These are phyloP conservation scores for Aureobasidium uvarum DNA, from an alignment of 2,329 filamentous ascomycete genomes.

Conservation along the genomic window DNA sequence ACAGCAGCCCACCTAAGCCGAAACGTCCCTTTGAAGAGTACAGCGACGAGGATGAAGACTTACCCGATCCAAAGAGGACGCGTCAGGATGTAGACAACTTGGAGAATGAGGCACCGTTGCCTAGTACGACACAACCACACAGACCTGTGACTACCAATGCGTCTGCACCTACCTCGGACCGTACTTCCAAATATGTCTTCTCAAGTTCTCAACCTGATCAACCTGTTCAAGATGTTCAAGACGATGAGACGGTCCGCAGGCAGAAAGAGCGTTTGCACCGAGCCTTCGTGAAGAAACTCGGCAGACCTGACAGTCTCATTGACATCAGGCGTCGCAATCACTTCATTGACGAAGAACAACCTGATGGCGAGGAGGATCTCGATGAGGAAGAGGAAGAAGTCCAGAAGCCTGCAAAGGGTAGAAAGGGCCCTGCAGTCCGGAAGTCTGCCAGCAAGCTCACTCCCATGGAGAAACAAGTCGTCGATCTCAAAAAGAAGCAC, in stretches of 20 bases:
- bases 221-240: slow-evolving; percentile 37
- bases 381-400: slow-evolving; percentile 57
- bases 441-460: slow-evolving; percentile 83
- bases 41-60: slow-evolving; percentile 43
- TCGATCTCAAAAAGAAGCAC: slow-evolving; percentile 91
- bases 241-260: slow-evolving; percentile 54
- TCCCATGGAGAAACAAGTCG: slow-evolving; percentile 87
- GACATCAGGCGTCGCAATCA: slow-evolving; percentile 62
- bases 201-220: slow-evolving; percentile 49
- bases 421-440: slow-evolving; percentile 57
- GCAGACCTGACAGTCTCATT: slow-evolving; percentile 75
- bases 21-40: slow-evolving; percentile 43
- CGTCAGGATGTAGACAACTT: slow-evolving; percentile 26
- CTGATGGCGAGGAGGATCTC: slow-evolving; percentile 56
- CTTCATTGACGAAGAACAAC: slow-evolving; percentile 54
- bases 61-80: slow-evolving; percentile 38
- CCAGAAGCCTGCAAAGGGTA: slow-evolving; percentile 47
- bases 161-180: slow-evolving; percentile 38
- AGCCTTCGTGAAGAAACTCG: slow-evolving; percentile 87
- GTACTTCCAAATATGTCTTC: slow-evolving; percentile 61
- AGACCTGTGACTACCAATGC: slow-evolving; percentile 31
- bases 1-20: slow-evolving; percentile 10
- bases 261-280: slow-evolving; percentile 71
- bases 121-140: slow-evolving; percentile 30
- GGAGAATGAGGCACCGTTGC: slow-evolving; percentile 22